phyloP scores from a whole-genome alignment of 768 basidiomycete species.

The Trametes villosa region DNA sequence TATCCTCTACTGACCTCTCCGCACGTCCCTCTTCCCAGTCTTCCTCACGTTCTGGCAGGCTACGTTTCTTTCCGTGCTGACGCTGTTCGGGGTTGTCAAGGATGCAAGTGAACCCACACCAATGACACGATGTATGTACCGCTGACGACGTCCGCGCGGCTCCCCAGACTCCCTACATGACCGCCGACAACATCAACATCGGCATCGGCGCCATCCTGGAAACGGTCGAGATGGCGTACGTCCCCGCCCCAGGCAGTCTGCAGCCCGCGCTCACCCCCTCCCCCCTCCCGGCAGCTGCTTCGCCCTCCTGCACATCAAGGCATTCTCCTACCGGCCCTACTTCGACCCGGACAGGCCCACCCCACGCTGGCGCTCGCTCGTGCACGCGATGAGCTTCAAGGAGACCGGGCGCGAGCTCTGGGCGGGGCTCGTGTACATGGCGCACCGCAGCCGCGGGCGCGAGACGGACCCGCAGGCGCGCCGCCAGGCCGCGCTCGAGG shows the following conservation, averaged over 20 bases:
- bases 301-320: conserved; percentile 70
- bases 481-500: conserved; percentile 43
- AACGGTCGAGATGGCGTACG: conserved; percentile 78
- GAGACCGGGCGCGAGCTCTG: conserved; percentile 70
- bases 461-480: conserved; percentile 54
- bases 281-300: no score
- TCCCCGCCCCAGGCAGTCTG: no score
- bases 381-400: conserved; percentile 69
- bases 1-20: no score
- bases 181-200: conserved; percentile 72
- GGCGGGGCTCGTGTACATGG: conserved; percentile 61
- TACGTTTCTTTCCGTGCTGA: conserved; percentile 58
- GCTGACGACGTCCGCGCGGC: conserved; percentile 6
- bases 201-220: conserved; percentile 70
- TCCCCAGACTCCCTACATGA: conserved; percentile 71
- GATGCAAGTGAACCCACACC: conserved; percentile 45
- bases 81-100: conserved; percentile 63
- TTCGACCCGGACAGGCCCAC: conserved; percentile 43
- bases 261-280: no score
- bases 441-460: conserved; percentile 53
- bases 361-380: conserved; percentile 58
- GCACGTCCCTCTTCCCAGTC: no score
- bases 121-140: neutral
- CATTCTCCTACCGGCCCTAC: conserved; percentile 74
- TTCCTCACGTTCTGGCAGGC: conserved; percentile 83